A percentile compares a stretch with the other conserved stretches of the same genome.
phyloP scores from a whole-genome alignment of 2,329 filamentous ascomycete species.

The Chrysosporium queenslandicum region DNA sequence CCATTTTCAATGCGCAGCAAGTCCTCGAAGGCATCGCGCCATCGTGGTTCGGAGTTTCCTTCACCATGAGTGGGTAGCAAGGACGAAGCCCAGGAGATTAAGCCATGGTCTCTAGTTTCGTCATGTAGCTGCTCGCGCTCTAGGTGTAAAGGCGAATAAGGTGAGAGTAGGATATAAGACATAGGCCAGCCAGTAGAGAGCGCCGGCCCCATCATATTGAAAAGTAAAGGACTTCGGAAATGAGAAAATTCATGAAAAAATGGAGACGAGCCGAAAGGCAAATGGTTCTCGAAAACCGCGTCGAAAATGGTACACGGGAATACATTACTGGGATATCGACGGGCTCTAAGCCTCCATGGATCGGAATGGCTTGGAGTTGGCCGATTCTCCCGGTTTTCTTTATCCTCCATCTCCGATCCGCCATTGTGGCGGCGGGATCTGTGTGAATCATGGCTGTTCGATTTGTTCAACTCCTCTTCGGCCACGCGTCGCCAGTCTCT shows the following conservation, averaged over 20 bases:
- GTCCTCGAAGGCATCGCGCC: conserved; percentile 52
- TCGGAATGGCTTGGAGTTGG: background rate
- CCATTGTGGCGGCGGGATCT: background rate
- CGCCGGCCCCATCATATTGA: conserved; percentile 28
- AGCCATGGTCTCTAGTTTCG: conserved; percentile 21
- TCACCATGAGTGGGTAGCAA: conserved; percentile 25
- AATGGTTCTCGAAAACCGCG: conserved; percentile 28
- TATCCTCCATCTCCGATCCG: background rate
- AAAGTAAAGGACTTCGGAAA: conserved; percentile 24
- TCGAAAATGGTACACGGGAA: conserved; percentile 27
- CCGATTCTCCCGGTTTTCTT: background rate
- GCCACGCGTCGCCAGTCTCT: conserved; percentile 2
- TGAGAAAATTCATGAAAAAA: conserved; percentile 25
- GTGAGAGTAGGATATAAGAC: conserved; percentile 38
- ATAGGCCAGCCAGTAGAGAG: conserved; percentile 33
- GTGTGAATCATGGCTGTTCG: background rate
- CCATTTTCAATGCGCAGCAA: conserved; percentile 43
- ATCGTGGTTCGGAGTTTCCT: conserved; percentile 34
- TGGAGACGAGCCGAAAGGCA: conserved; percentile 26
- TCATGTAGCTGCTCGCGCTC: conserved; percentile 36
- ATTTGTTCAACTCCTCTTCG: conserved; percentile 11
- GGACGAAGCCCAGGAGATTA: conserved; percentile 30
- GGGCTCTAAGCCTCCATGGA: conserved; percentile 17
- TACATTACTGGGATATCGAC: conserved; percentile 15
- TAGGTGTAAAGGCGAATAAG: conserved; percentile 47